Evolutionary conservation across 129 eudicot species (phyloP).

Genomic region (Artemisia annua): DNA sequence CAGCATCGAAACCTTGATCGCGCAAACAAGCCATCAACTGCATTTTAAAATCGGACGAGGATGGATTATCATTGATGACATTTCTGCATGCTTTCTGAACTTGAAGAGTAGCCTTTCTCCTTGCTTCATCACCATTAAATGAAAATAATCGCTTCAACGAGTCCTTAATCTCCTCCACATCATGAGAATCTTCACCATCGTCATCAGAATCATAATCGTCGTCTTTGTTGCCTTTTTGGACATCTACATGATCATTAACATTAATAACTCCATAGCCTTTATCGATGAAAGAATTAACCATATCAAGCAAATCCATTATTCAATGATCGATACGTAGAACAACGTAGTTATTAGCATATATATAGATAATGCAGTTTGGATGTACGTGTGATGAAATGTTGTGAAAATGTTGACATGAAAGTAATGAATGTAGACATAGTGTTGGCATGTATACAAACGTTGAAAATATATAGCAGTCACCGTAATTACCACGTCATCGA

Average conservation of each 20-base stretch:
- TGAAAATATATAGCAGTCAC: neutral
- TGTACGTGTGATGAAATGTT: neutral
- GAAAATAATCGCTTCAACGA: slow-evolving; percentile 35
- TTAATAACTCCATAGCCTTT: neutral
- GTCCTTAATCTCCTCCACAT: slow-evolving; percentile 16
- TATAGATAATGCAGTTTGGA: too few species aligned
- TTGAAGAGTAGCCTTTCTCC: slow-evolving; percentile 21
- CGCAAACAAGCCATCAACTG: slow-evolving; percentile 47
- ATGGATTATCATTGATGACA: slow-evolving; percentile 14
- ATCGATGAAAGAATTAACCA: slow-evolving; percentile 1
- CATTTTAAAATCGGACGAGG: slow-evolving; percentile 43
- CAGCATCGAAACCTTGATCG: slow-evolving; percentile 51
- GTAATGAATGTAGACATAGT: neutral
- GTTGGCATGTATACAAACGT: neutral
- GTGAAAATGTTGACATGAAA: slow-evolving; percentile 10
- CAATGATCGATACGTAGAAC: neutral
- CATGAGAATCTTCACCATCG: slow-evolving; percentile 3
- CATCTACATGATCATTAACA: too few species aligned
- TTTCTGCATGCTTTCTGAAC: slow-evolving; percentile 34
- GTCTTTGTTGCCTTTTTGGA: neutral
- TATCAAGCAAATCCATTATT: slow-evolving; percentile 9
- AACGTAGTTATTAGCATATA: too few species aligned
- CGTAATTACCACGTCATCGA: neutral
- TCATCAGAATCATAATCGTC: slow-evolving; percentile 12
- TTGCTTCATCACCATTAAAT: slow-evolving; percentile 21